Base-by-base conservation (phyloP, 805 yeast genomes). In the Maudiozyma pseudohumilis region DNA sequence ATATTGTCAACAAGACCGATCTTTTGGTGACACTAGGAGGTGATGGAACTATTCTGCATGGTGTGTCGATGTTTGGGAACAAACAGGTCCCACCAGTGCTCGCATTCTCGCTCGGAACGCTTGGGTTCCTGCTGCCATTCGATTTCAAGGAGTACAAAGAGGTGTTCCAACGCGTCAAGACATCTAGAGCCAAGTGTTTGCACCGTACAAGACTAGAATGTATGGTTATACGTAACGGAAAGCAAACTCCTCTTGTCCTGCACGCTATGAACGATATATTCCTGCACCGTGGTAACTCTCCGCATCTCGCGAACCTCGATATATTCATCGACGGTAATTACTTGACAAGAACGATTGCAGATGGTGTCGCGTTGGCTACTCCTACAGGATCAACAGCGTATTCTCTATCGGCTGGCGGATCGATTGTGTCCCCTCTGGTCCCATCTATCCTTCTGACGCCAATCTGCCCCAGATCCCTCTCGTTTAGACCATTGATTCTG, bases 311-410 rank as follows among this genome's bases (percentile, higher is more conserved):
- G 2, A 76, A 82, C 36, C 65, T 89, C 41, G 96, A 88, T 47
- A 78, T 89, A n/a, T 76, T 69, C 46, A 80, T 88, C 20, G 92
- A 88, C 56, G 86, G 84, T 17, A 80, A 82, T 55, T 81, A 79
- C 51, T 63, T 89, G 38, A 89, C 97, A 6, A 74, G 88, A 37
- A 87, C 96, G 4, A 82, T 89, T 0, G 95, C 94, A 1, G 97
- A 89, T 59, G 97, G 97, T 27, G 70, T 88, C 7, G 74, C 78
- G 5, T 68, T 86, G 32, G 71, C 92, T 3, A 83, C 96, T 0
- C 97, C 97, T 13, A 88, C 96, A 0, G 97, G 97, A 0, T 84
- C 95, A 8, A 88, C 96, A 0, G 96, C 96, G 0, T 88, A 88
- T 53, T 83, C 95, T 0, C 64, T 88, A 36, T 74, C 85, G 21